phyloP scores from a whole-genome alignment of 805 yeast genomes.

The Candida hispaniensis region DNA sequence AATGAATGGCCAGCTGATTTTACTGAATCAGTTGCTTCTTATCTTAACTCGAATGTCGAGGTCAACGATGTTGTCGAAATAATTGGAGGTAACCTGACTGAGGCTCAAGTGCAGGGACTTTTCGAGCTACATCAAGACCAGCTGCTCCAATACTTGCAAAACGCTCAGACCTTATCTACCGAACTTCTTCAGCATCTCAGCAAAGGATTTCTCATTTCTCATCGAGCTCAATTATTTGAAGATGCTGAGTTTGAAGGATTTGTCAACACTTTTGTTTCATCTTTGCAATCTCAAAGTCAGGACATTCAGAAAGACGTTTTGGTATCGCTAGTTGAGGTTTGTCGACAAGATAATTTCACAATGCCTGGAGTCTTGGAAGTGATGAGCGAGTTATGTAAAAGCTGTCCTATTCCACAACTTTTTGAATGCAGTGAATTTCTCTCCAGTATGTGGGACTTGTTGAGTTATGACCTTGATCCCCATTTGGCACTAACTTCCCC shows the following conservation, averaged over 20 bases:
- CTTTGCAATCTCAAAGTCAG: slow-evolving; percentile 1
- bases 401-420: slow-evolving; percentile 3
- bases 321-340: too few relatives aligned
- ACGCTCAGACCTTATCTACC: slow-evolving; percentile 5
- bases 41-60: slow-evolving; percentile 4
- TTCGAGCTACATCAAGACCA: slow-evolving; percentile 7
- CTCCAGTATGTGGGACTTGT: slow-evolving; percentile 1
- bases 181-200: slow-evolving; percentile 10
- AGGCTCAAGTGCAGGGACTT: slow-evolving; percentile 4
- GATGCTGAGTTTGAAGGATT: slow-evolving; percentile 14
- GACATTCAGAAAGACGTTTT: slow-evolving; percentile 4
- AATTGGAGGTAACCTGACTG: slow-evolving; percentile 7
- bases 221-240: slow-evolving; percentile 4
- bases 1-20: slow-evolving; percentile 11
- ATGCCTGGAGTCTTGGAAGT: slow-evolving; percentile 10
- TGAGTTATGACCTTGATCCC: slow-evolving; percentile 10
- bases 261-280: too few relatives aligned
- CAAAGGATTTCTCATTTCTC: slow-evolving; percentile 7
- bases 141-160: slow-evolving; percentile 5
- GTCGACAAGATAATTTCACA: too few relatives aligned
- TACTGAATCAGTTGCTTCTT: slow-evolving; percentile 7
- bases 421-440: slow-evolving; percentile 5
- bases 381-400: slow-evolving; percentile 6
- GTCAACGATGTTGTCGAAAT: slow-evolving; percentile 2
- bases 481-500: slow-evolving; percentile 5